Evolutionary conservation across 345 rosid genomes (phyloP).

Genomic region (Leavenworthia alabamica): DNA sequence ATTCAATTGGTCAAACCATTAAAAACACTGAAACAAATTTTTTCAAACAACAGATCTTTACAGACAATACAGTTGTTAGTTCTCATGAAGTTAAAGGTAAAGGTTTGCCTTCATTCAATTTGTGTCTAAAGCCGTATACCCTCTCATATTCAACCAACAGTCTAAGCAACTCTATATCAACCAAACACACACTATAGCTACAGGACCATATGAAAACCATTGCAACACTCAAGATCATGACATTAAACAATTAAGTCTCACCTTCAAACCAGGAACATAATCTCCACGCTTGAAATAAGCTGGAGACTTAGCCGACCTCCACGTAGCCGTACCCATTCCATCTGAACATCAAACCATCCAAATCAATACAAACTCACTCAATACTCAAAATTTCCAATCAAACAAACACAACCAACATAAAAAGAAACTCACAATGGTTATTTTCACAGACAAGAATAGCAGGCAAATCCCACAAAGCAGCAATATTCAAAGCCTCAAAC

Average conservation of each 20-base stretch:
- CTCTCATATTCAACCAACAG: neutral
- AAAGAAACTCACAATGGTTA: conserved; percentile 65
- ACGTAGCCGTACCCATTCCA: conserved; percentile 99
- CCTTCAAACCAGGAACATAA: conserved; percentile 97
- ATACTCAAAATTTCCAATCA: neutral
- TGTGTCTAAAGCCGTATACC: neutral
- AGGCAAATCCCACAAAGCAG: too few species aligned
- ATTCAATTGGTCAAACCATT: neutral
- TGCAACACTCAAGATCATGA: neutral
- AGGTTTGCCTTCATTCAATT: conserved; percentile 4
- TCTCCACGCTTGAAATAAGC: conserved; percentile 95
- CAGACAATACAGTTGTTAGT: neutral
- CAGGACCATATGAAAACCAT: neutral
- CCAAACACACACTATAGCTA: neutral
- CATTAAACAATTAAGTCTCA: conserved; percentile 14
- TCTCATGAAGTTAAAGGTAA: neutral
- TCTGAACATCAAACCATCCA: conserved; percentile 38
- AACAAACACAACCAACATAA: neutral
- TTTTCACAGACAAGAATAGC: too few species aligned
- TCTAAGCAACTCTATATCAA: neutral
- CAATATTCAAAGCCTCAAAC: too few species aligned
- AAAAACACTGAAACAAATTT: neutral
- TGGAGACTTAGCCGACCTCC: conserved; percentile 96
- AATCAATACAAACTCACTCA: neutral
- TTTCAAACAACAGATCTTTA: neutral